Evolutionary conservation across 352 stramenopile genomes (phyloP), one percentile per base, ranked within the genome.

Genomic region (Phytophthora sansomeana): DNA sequence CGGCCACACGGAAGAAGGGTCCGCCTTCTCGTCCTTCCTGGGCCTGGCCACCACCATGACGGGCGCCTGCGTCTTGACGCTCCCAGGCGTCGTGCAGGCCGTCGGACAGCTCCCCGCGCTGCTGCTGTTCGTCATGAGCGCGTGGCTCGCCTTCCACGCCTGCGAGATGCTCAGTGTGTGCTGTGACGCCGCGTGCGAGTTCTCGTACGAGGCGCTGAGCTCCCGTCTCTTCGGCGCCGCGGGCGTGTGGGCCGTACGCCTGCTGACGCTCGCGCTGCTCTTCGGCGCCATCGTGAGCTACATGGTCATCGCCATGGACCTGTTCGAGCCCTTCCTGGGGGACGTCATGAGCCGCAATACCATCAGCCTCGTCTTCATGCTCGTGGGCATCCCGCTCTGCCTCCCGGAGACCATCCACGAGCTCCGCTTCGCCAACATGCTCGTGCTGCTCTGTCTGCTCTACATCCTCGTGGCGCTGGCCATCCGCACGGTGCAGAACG

Each of bases 41-140:
- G 87, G 85, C 0, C 74, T 95, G 16, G 86, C 86, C 35, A 91
- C 85, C 26, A 95, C 87, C 43, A 95, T 95, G 87, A 93, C 87
- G 63, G 85, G 85, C 14, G 81, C 87, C n/a, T 88, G 78, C 52
- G 87, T 95, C 42, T 76, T 95, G 57, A 86, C 83, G 39, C 73
- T 95, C 14, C 87, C 85, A 0, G 78, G 85, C 55, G 83, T 87
- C 13, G 57, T 92, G 11, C 80, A 87, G 32, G 85, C 83, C 21
- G 74, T 88, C 13, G 83, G 82, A 11, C 67, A 88, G n/a, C 17
- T 81, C 5, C 78, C 78, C 1, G 72, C 80, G 0, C 38, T 92
- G 9, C 26, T 89, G 3, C 71, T 93, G 36, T 87, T 93, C 38
- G 16, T 75, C 5, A 30, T 80, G 50, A 83, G 80, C 16, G 81